These are phyloP conservation scores for Colletotrichum euphorbiae DNA, from an alignment of 2,329 filamentous ascomycete genomes.

Conservation along the genomic window DNA sequence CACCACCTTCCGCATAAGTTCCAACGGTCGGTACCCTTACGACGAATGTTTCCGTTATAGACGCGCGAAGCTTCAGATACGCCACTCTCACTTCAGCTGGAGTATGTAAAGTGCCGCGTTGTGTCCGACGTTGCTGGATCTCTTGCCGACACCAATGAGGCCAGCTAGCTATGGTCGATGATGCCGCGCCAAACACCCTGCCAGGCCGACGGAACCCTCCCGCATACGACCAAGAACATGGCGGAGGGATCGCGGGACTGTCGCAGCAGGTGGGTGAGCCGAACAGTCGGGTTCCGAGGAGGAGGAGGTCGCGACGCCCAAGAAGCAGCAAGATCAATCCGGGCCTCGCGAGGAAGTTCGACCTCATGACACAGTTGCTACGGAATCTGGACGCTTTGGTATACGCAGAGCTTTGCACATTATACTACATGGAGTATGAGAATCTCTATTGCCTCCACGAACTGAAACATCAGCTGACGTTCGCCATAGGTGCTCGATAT, in stretches of 20 bases:
- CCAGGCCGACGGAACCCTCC: constrained; percentile 46
- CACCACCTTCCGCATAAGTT: constrained; percentile 21
- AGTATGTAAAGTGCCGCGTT: constrained; percentile 34
- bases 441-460: background rate
- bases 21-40: constrained; percentile 22
- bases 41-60: constrained; percentile 19
- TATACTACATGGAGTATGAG: constrained; percentile 78
- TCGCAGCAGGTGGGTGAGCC: constrained; percentile 29
- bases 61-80: background rate
- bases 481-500: constrained; percentile 69
- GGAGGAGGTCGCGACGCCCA: constrained; percentile 47
- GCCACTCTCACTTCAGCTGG: background rate
- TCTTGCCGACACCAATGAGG: constrained; percentile 44
- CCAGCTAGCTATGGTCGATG: constrained; percentile 63
- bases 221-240: constrained; percentile 40
- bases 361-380: constrained; percentile 71
- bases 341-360: constrained; percentile 66
- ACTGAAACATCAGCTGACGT: constrained; percentile 37
- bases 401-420: constrained; percentile 71
- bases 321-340: constrained; percentile 54
- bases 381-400: constrained; percentile 71
- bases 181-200: constrained; percentile 57
- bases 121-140: constrained; percentile 18
- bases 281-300: constrained; percentile 42
- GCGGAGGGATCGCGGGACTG: constrained; percentile 27